These are phyloP conservation scores for Diaporthe caulivora DNA, from an alignment of 2,329 filamentous ascomycete species.

Conservation along the genomic window DNA sequence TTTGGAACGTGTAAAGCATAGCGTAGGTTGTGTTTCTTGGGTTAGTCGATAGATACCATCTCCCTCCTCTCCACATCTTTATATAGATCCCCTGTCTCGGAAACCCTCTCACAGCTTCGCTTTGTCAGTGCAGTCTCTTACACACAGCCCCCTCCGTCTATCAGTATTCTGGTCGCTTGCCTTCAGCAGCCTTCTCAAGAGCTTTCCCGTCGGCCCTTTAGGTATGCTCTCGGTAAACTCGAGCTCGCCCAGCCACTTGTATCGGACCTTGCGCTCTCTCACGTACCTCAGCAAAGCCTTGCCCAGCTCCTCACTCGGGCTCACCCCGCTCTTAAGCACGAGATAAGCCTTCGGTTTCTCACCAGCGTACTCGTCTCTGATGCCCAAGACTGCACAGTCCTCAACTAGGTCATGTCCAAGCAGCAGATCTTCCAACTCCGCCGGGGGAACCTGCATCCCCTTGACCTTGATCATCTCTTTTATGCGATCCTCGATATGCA, in stretches of 20 bases:
- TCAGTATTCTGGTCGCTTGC: slow-evolving; percentile 21
- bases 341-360: slow-evolving; percentile 73
- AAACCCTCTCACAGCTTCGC: slow-evolving; percentile 14
- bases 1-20: slow-evolving; percentile 13
- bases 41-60: slow-evolving; percentile 4
- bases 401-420: slow-evolving; percentile 56
- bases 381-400: slow-evolving; percentile 72
- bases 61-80: background rate
- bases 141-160: background rate
- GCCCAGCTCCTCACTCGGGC: slow-evolving; percentile 47
- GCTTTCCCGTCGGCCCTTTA: slow-evolving; percentile 70
- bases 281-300: slow-evolving; percentile 61
- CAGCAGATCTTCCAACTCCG: slow-evolving; percentile 49
- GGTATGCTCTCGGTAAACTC: slow-evolving; percentile 65
- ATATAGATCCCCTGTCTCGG: background rate
- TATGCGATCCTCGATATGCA: slow-evolving; percentile 71
- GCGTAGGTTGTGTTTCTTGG: slow-evolving; percentile 20
- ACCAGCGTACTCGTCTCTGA: slow-evolving; percentile 62
- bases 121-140: slow-evolving; percentile 12
- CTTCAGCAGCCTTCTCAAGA: slow-evolving; percentile 62
- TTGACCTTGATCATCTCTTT: slow-evolving; percentile 66
- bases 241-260: slow-evolving; percentile 62
- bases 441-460: slow-evolving; percentile 49
- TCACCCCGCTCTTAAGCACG: slow-evolving; percentile 53
- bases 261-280: slow-evolving; percentile 62